Evolutionary conservation across 768 basidiomycete genomes (phyloP).

Genomic region (Fibroporia radiculosa): DNA sequence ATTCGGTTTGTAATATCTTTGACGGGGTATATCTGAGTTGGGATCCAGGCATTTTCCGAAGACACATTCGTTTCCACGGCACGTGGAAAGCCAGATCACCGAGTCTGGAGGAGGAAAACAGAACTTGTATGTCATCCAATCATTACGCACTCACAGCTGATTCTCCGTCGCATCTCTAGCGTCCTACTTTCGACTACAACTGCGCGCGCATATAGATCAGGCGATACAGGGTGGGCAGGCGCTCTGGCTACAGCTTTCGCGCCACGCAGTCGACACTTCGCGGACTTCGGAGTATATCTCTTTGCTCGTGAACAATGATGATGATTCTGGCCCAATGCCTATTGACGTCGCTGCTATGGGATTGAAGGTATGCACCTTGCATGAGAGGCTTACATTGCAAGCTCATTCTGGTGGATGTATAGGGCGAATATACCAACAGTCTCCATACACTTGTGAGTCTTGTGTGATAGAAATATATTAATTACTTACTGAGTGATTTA

Average conservation of each 20-base stretch:
- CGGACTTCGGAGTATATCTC: conserved; percentile 63
- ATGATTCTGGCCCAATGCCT: conserved; percentile 18
- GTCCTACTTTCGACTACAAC: conserved; percentile 34
- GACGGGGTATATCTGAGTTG: conserved; percentile 83
- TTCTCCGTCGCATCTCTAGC: conserved; percentile 17
- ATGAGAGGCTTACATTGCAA: background rate
- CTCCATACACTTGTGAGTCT: conserved; percentile 35
- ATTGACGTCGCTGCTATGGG: background rate
- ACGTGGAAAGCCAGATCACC: conserved; percentile 4
- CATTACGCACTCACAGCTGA: background rate
- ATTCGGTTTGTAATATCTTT: conserved; percentile 64
- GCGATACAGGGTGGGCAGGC: conserved; percentile 27
- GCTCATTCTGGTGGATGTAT: background rate
- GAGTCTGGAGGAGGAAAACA: background rate
- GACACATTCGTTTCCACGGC: conserved; percentile 58
- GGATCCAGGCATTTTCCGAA: conserved; percentile 60
- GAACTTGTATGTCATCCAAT: too few species aligned
- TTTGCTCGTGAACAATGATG: conserved; percentile 37
- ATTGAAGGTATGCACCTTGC: conserved; percentile 12
- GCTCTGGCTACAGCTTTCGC: conserved; percentile 76
- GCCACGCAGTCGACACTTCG: conserved; percentile 61
- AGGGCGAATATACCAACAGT: conserved; percentile 36
- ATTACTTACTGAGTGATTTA: background rate
- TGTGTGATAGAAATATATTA: background rate
- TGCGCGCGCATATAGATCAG: conserved; percentile 14